Percentiles rank a stretch among this genome's conserved stretches.
These are phyloP conservation scores for Sporobolomyces pararoseus DNA, from an alignment of 768 basidiomycete species.

Conservation along the genomic window DNA sequence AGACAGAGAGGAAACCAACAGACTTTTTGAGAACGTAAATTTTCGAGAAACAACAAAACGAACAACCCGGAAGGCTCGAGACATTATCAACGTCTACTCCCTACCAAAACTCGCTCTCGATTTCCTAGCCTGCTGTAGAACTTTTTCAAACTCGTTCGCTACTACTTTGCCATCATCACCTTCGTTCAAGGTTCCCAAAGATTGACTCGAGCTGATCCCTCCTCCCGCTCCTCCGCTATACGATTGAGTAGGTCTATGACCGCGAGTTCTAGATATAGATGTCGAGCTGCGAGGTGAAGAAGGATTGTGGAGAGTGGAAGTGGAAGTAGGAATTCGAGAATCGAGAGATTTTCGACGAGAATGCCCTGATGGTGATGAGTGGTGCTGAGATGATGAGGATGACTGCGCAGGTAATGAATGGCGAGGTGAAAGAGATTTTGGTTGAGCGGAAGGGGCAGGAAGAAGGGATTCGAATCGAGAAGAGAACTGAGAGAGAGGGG, in stretches of 20 bases:
- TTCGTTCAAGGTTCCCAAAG: too few species aligned
- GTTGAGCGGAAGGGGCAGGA: too few species aligned
- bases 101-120: not conserved
- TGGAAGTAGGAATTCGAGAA: not conserved
- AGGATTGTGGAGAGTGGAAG: not conserved
- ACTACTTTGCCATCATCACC: not conserved
- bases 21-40: too few species aligned
- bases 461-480: not conserved
- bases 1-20: too few species aligned
- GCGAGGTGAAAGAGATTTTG: not conserved
- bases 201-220: not conserved
- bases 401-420: not conserved
- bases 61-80: too few species aligned
- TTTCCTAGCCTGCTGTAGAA: not conserved
- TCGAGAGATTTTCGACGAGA: conserved; percentile 4
- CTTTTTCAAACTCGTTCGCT: not conserved
- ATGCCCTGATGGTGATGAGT: not conserved
- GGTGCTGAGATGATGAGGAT: not conserved
- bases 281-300: not conserved
- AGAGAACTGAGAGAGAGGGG: not conserved
- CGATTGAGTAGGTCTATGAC: not conserved
- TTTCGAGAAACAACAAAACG: too few species aligned
- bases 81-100: not conserved
- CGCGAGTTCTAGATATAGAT: not conserved
- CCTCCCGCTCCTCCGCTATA: not conserved